These are phyloP conservation scores for Elaeagnus macrophylla DNA, from an alignment of 306 rosid genomes.

Conservation along the genomic window DNA sequence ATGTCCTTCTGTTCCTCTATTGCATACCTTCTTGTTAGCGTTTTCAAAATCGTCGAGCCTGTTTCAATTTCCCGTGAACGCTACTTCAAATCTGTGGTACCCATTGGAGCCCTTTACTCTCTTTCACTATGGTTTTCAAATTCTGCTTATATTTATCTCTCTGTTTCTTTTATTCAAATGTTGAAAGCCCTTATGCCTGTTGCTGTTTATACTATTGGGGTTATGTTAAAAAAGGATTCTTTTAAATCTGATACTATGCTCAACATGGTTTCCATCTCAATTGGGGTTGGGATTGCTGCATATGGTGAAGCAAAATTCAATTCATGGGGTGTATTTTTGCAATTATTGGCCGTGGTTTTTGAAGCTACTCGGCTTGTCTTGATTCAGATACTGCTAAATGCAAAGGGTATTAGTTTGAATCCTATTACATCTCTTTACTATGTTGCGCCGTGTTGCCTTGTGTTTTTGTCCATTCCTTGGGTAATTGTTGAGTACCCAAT, in stretches of 20 bases:
- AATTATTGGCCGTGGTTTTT: too few species aligned
- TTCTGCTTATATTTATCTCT: too few species aligned
- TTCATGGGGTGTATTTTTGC: slow-evolving; percentile 56
- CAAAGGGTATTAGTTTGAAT: slow-evolving; percentile 72
- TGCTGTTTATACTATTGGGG: slow-evolving; percentile 79
- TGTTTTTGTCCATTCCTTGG: slow-evolving; percentile 74
- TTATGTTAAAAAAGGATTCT: slow-evolving; percentile 48
- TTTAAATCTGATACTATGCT: slow-evolving; percentile 64
- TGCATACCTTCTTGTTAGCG: slow-evolving; percentile 67
- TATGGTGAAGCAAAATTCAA: slow-evolving; percentile 84
- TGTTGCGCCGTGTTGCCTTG: slow-evolving; percentile 87
- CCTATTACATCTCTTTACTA: slow-evolving; percentile 93
- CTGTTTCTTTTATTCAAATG: too few species aligned
- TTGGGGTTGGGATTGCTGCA: slow-evolving; percentile 85
- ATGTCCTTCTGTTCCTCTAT: slow-evolving; percentile 90
- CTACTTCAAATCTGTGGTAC: slow-evolving; percentile 72
- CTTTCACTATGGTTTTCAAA: too few species aligned
- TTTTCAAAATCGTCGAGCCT: slow-evolving; percentile 75
- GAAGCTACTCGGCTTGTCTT: slow-evolving; percentile 74
- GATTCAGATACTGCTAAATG: slow-evolving; percentile 73
- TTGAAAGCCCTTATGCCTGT: slow-evolving; percentile 94
- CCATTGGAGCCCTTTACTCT: too few species aligned
- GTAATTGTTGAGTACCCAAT: slow-evolving; percentile 62
- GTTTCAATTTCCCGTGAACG: slow-evolving; percentile 82
- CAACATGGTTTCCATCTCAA: slow-evolving; percentile 79